Evolutionary conservation across 768 basidiomycete genomes (phyloP).

Genomic region (Lentinus brumalis): DNA sequence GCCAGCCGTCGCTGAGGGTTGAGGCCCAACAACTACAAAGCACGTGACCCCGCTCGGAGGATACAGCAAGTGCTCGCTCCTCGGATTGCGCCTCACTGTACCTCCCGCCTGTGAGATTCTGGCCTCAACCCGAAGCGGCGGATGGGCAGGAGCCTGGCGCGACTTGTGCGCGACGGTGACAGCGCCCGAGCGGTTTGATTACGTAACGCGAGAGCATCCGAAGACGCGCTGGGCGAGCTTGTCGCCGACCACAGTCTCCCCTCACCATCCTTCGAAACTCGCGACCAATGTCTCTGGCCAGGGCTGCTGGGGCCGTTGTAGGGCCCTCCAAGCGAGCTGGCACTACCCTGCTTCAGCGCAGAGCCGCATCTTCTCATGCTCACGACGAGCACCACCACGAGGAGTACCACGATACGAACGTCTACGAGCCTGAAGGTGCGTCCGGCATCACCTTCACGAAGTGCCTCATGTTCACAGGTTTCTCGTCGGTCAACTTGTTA

Average conservation of each 20-base stretch:
- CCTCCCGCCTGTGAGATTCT: too few relatives aligned
- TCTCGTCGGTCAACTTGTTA: slow-evolving; percentile 24
- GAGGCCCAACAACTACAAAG: too few relatives aligned
- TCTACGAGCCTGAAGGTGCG: slow-evolving; percentile 65
- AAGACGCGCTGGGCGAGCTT: slow-evolving; percentile 6
- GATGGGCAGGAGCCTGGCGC: too few relatives aligned
- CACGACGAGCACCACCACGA: slow-evolving; percentile 43
- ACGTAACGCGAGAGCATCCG: slow-evolving; percentile 8
- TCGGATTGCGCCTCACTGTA: too few relatives aligned
- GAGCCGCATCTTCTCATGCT: slow-evolving; percentile 46
- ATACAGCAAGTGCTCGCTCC: too few relatives aligned
- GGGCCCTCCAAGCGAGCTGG: slow-evolving; percentile 34
- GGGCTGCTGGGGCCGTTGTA: slow-evolving; percentile 35
- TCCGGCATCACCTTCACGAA: background rate
- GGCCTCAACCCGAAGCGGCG: too few relatives aligned
- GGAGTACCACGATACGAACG: slow-evolving; percentile 38
- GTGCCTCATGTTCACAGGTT: background rate
- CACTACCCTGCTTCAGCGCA: slow-evolving; percentile 38
- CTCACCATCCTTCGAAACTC: slow-evolving; percentile 3
- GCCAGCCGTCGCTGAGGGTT: too few relatives aligned
- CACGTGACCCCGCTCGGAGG: too few relatives aligned
- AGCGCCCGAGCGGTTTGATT: background rate
- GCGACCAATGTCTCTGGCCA: slow-evolving; percentile 44
- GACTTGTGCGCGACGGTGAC: background rate
- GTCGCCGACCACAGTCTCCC: slow-evolving; percentile 3